These are phyloP conservation scores for Parmales sp. DNA, from an alignment of 108 stramenopile genomes.

Conservation along the genomic window DNA sequence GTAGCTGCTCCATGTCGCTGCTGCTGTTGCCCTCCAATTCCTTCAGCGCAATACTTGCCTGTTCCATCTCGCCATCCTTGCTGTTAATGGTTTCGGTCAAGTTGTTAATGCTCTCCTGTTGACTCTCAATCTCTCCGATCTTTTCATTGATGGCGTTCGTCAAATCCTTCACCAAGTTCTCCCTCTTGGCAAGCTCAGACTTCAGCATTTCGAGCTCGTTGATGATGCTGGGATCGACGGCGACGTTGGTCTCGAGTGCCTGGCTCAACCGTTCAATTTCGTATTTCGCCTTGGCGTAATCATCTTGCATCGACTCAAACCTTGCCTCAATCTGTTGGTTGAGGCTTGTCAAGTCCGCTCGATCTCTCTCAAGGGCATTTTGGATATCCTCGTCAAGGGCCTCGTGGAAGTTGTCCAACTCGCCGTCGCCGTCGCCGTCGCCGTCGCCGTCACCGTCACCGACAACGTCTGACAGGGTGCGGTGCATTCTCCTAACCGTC, in stretches of 20 bases:
- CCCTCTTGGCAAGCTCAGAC: not conserved
- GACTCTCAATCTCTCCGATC: not conserved
- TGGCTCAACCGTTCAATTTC: not conserved
- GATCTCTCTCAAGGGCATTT: not conserved
- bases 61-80: not conserved
- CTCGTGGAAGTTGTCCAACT: not conserved
- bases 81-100: not conserved
- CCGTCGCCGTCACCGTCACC: not conserved
- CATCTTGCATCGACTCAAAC: not conserved
- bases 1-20: not conserved
- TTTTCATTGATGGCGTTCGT: not conserved
- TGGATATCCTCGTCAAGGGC: not conserved
- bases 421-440: not conserved
- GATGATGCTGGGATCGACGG: not conserved
- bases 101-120: too few relatives aligned
- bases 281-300: too few relatives aligned
- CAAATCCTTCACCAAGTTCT: not conserved
- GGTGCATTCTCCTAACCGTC: not conserved
- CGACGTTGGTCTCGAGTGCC: not conserved
- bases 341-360: not conserved
- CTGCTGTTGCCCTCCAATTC: too few relatives aligned
- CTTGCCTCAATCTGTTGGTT: not conserved
- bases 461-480: not conserved
- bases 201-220: not conserved
- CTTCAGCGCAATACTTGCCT: too few relatives aligned